Conservation (phyloP, 2,329 filamentous ascomycete genomes). For the Pezicula neosporulosa region DNA sequence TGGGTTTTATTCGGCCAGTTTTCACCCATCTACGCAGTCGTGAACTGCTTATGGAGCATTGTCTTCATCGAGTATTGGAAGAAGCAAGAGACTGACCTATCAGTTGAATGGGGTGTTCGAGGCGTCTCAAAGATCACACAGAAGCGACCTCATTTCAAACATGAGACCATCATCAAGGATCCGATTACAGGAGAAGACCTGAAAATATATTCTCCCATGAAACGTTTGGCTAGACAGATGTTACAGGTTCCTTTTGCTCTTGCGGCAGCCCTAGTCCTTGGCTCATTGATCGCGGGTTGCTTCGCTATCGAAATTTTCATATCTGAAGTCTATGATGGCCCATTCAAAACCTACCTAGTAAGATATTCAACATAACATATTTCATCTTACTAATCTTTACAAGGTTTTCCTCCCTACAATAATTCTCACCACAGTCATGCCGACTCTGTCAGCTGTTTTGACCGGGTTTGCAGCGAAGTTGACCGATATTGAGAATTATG, state of each 20-base stretch:
- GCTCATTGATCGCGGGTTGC: constrained; percentile 77
- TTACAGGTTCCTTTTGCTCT: constrained; percentile 74
- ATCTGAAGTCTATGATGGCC: constrained; percentile 86
- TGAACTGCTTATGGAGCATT: constrained; percentile 81
- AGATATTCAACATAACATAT: constrained; percentile 26
- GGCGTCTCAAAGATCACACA: constrained; percentile 80
- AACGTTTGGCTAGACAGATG: constrained; percentile 60
- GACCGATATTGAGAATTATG: constrained; percentile 87
- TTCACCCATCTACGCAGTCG: constrained; percentile 74
- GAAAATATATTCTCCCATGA: constrained; percentile 57
- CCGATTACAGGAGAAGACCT: constrained; percentile 66
- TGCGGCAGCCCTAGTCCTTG: constrained; percentile 67
- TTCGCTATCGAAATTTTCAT: constrained; percentile 96
- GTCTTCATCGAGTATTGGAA: constrained; percentile 97
- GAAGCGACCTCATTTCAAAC: constrained; percentile 72
- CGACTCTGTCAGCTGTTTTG: constrained; percentile 72
- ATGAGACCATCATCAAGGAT: constrained; percentile 74
- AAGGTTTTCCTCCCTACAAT: constrained; percentile 85
- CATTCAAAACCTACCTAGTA: constrained; percentile 80
- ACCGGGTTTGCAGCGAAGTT: constrained; percentile 73
- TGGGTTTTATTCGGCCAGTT: constrained; percentile 85
- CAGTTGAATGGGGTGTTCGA: constrained; percentile 83
- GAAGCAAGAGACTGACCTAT: constrained; percentile 82
- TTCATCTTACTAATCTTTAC: constrained; percentile 11
- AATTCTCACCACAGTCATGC: constrained; percentile 77